Evolutionary conservation across 768 basidiomycete genomes (phyloP), one percentile per base, ranked within the genome.

Genomic region (Guyanaporus albipodus): DNA sequence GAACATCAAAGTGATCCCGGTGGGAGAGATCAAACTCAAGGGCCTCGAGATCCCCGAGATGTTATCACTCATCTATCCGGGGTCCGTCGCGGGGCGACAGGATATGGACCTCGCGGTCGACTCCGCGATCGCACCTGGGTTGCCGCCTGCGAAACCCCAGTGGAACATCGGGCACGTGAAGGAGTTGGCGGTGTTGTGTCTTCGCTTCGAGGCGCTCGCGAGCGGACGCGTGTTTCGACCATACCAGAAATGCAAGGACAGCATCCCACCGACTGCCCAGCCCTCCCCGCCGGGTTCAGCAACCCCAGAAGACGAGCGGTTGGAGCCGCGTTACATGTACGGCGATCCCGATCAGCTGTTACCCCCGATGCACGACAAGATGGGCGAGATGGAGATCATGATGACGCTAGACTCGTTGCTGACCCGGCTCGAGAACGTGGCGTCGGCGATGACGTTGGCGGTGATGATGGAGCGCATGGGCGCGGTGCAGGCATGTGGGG

Each of bases 1-100:
- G 56, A 85, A 85, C 1, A 72, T 91, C 29, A 70, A 74, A 27
- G 75, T 93, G 45, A 74, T 83, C 26, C 73, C 76, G n/a, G 76
- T 94, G 15, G 95, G 96, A 5, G 92, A 97, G 67, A 77, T 84
- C 53, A 92, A 91, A 63, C 79, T 98, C 52, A 98, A 98, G 67
- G 96, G 96, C 10, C 73, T 98, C 41, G 95, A 98, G 67, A 75
- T 89, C 1, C 91, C 92, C 2, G 95, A 97, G 67, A 75, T 78
- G 53, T 72, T 98, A 18, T 88, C 91, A n/a, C 64, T 85, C 15
- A 74, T 97, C 36, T 98, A 91, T 65, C 91, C 95, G 0, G 71
- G 65, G 21, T 77, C 79, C 4, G 72, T 98, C 29, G 77, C 79
- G 33, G 84, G 83, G 7, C 82, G 95, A 24, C 76, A 85, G 49